Conservation (phyloP, 2,329 filamentous ascomycete genomes). For the Xylaria sp. region DNA sequence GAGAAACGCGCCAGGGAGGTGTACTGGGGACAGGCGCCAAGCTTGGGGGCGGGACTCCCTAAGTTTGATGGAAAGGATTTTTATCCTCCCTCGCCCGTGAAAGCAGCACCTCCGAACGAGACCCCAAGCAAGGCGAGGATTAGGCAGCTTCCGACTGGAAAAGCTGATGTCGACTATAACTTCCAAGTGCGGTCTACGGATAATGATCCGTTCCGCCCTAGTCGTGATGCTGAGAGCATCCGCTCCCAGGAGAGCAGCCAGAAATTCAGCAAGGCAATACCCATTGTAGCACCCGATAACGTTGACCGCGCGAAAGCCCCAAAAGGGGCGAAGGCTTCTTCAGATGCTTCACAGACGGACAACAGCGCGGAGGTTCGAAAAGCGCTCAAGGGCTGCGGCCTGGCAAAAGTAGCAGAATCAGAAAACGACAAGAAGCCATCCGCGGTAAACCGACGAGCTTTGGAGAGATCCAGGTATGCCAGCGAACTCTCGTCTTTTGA, state of each 20-base stretch:
- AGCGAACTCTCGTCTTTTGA: not conserved
- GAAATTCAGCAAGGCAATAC: constrained; percentile 39
- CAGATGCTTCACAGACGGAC: constrained; percentile 2
- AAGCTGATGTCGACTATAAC: constrained; percentile 17
- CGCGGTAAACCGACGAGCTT: constrained; percentile 20
- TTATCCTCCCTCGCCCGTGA: constrained; percentile 59
- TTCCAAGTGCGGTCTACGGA: constrained; percentile 20
- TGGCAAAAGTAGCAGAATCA: constrained; percentile 10
- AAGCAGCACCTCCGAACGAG: constrained; percentile 28
- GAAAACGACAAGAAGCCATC: constrained; percentile 22
- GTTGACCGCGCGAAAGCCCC: constrained; percentile 7
- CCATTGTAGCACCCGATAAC: constrained; percentile 37
- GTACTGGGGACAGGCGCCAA: constrained; percentile 62
- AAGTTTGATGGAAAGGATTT: constrained; percentile 69
- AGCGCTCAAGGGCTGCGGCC: constrained; percentile 9
- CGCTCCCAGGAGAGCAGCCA: constrained; percentile 29
- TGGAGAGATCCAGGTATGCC: constrained; percentile 37
- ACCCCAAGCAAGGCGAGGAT: not conserved
- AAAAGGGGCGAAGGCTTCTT: constrained; percentile 14
- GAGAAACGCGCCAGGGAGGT: constrained; percentile 61
- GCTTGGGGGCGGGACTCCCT: constrained; percentile 55
- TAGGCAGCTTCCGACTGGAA: constrained; percentile 8
- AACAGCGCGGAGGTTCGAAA: constrained; percentile 12
- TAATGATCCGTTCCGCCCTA: constrained; percentile 33
- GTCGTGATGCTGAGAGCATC: constrained; percentile 25